Conservation (phyloP, 208 protist genomes). For the Porcisia hertigi region DNA sequence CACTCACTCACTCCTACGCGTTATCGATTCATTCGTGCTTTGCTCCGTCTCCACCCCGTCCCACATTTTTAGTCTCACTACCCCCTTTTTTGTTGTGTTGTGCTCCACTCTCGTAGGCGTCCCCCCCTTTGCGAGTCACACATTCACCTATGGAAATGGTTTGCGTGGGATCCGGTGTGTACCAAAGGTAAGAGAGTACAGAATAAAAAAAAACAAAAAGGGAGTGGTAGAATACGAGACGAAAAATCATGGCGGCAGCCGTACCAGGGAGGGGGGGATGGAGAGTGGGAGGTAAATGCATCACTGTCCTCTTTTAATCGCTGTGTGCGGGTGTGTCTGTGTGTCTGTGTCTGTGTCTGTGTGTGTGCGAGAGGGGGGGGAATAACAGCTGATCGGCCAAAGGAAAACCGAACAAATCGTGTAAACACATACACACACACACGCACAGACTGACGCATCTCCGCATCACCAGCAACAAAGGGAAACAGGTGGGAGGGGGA, state of each 20-base stretch:
- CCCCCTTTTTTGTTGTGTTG: background rate
- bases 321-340: no score
- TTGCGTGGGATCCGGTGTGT: background rate
- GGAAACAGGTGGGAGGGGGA: background rate
- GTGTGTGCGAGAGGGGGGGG: background rate
- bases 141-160: background rate
- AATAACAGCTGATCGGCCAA: background rate
- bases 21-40: conserved; percentile 1
- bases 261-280: background rate
- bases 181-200: background rate
- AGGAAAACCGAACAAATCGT: no score
- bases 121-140: background rate
- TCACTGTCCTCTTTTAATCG: background rate
- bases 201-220: background rate
- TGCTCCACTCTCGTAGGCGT: background rate
- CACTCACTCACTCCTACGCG: conserved; percentile 6
- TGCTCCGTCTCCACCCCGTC: background rate
- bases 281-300: background rate
- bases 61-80: background rate
- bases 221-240: no score
- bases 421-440: background rate
- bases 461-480: background rate
- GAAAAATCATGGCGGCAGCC: no score
- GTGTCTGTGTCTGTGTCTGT: no score
- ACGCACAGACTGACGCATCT: background rate